Evolutionary conservation across 495 filamentous ascomycete genomes (phyloP), one percentile per base, ranked within the genome.

Genomic region (Aspergillus cavernicola): DNA sequence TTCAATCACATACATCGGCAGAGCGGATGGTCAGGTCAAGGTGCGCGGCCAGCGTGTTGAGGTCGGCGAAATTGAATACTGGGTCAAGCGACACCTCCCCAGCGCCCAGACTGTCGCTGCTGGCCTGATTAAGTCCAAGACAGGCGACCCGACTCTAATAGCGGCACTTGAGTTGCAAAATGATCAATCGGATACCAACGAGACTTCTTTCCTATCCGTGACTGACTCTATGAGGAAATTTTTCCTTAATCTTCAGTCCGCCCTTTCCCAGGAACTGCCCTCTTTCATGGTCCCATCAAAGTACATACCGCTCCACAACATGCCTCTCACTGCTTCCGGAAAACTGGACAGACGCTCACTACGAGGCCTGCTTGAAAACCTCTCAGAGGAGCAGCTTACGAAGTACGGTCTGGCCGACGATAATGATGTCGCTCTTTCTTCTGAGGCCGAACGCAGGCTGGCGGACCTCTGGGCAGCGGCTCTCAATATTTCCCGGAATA

Each of bases 271-370:
- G 18, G 15, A 31, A 18, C 16, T 69, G 5, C 71, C 70, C 15
- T 43, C 52, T n/a, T 78, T 76, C 59, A 81, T 81, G 76, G 63
- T 78, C 0, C 78, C 75, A 0, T 56, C 62, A 0, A 38, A 69
- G 23, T 76, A 66, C 33, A 48, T 79, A 1, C 63, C 69, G 0
- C 42, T 79, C 2, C 49, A 54, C 1, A 53, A 53, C 12, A 66
- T 79, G 42, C 77, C 78, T 4, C 49, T 73, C 19, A 63, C 64
- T 0, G 57, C 63, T n/a, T 73, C 69, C 6, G 74, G 69, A 7
- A 80, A 81, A 50, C 32, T 71, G 2, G 67, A 79, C 49, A 59
- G 72, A 15, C 62, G 53, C 28, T 19, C 29, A 8, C 52, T 76
- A 9, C 53, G 38, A 0, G 18, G 24, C 7, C 43, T 48, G 32